Base-by-base conservation (phyloP, 305 asterid genomes). In the Solanum hybrid region DNA sequence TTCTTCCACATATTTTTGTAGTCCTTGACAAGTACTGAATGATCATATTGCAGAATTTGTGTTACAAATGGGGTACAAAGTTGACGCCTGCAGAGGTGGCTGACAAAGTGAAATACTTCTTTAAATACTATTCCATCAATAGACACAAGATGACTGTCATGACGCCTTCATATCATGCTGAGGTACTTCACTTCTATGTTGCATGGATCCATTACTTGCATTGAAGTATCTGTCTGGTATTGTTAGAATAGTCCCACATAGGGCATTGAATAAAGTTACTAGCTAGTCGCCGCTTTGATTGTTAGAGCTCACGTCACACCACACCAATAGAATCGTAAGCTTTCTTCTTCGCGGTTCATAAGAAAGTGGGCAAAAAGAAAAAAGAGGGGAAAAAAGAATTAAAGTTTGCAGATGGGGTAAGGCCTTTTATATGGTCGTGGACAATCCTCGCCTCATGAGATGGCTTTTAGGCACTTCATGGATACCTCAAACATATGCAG, bases 141-240 rank as follows among this genome's bases (percentile, higher is more conserved):
- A 92, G 99, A 90, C 99, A 97, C 95, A 97, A 97, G 94, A 97
- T 97, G 99, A 95, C 99, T 22, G 95, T 96, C 26, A 89, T 97
- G 81, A 97, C 99, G 32, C 99, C 99, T 80, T 96, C 99, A 31
- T 97, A 97, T 93, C 98, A 96, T 84, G 98, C 98, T 6, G 99
- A 96, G 99, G 99, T 97, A 95, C 87, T 70, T 29, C 41, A 14
- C 24, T 20, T 37, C 41, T 87, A 8, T 29, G 34, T 61, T 12
- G 22, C 29, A 22, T 39, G 87, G 15, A 41, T 84, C 75, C 41
- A 3, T 84, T 51, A 84, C 76, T 45, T 84, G 75, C 41, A 17
- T 10, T 84, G 31, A 29, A 17, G 75, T 29, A 10, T 45, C 22
- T 51, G 22, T 51, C 75, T 29, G 10, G 14, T 41, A 27, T 12